Conservation (phyloP, 805 yeast genomes). For the Starmerella etchellsii region DNA sequence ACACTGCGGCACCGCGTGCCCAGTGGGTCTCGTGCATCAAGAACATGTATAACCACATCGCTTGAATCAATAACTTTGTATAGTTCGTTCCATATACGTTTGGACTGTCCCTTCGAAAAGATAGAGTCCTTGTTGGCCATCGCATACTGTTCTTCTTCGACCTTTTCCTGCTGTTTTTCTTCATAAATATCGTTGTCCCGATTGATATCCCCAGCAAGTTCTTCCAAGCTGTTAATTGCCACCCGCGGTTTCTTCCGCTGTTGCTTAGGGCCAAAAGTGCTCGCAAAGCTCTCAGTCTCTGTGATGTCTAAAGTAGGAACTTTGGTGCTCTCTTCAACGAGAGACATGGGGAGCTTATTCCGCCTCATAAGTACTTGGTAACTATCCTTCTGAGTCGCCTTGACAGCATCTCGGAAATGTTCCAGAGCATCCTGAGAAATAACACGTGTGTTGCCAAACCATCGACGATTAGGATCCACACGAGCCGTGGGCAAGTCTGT, state of each 20-base stretch:
- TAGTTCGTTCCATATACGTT: conserved; percentile 95
- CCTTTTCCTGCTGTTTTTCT: conserved; percentile 42
- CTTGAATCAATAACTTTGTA: conserved; percentile 96
- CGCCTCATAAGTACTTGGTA: conserved; percentile 79
- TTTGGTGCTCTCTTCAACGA: conserved; percentile 67
- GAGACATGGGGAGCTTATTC: conserved; percentile 90
- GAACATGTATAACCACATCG: conserved; percentile 89
- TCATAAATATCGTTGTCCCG: conserved; percentile 56
- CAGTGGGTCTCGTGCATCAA: conserved; percentile 94
- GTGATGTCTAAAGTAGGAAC: conserved; percentile 69
- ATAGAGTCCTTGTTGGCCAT: conserved; percentile 90
- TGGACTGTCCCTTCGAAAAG: conserved; percentile 93
- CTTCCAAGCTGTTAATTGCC: conserved; percentile 66
- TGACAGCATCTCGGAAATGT: conserved; percentile 89
- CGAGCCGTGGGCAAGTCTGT: conserved; percentile 82
- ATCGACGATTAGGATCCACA: conserved; percentile 88
- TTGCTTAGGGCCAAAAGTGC: conserved; percentile 87
- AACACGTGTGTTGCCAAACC: conserved; percentile 97
- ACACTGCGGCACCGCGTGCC: conserved; percentile 93
- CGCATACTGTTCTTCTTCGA: conserved; percentile 61
- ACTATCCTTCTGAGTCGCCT: conserved; percentile 66
- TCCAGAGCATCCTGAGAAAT: conserved; percentile 91
- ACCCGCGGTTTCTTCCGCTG: conserved; percentile 84
- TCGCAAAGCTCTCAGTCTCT: conserved; percentile 73
- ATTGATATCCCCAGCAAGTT: conserved; percentile 48